These are phyloP conservation scores for Leccinum truebloodii DNA, from an alignment of 768 basidiomycete species.

Conservation along the genomic window DNA sequence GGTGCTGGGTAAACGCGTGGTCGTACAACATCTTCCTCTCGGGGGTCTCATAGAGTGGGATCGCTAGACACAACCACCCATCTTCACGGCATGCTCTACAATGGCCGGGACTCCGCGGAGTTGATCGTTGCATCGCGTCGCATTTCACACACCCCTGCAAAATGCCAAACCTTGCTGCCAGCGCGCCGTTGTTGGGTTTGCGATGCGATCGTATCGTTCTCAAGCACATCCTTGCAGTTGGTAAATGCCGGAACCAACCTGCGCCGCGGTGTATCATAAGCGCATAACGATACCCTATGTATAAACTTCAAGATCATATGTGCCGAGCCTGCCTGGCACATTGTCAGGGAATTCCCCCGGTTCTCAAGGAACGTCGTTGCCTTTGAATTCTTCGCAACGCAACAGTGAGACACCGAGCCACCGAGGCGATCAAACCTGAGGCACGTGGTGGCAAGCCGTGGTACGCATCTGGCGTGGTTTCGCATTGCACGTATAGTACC, in stretches of 20 bases:
- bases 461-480: conserved; percentile 1
- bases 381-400: conserved; percentile 18
- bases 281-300: conserved; percentile 1
- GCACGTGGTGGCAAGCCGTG: conserved; percentile 8
- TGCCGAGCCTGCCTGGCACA: neutral
- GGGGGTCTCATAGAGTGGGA: conserved; percentile 81
- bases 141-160: conserved; percentile 23
- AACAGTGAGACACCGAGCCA: neutral
- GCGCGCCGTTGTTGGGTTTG: neutral
- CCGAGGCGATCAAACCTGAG: neutral
- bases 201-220: conserved; percentile 5
- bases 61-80: conserved; percentile 6
- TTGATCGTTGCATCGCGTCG: conserved; percentile 6
- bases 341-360: conserved; percentile 4
- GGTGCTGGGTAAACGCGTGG: conserved; percentile 92
- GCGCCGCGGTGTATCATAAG: neutral
- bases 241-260: conserved; percentile 3
- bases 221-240: conserved; percentile 4
- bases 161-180: conserved; percentile 3
- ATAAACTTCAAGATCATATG: neutral
- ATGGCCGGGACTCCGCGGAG: conserved; percentile 22
- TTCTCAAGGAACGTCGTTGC: conserved; percentile 6
- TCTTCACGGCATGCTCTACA: conserved; percentile 3
- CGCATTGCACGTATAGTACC: neutral
- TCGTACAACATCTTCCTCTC: conserved; percentile 90